Evolutionary conservation across 225 moss, liverwort and hornwort species (phyloP).

Genomic region (Physcomitrium patens): DNA sequence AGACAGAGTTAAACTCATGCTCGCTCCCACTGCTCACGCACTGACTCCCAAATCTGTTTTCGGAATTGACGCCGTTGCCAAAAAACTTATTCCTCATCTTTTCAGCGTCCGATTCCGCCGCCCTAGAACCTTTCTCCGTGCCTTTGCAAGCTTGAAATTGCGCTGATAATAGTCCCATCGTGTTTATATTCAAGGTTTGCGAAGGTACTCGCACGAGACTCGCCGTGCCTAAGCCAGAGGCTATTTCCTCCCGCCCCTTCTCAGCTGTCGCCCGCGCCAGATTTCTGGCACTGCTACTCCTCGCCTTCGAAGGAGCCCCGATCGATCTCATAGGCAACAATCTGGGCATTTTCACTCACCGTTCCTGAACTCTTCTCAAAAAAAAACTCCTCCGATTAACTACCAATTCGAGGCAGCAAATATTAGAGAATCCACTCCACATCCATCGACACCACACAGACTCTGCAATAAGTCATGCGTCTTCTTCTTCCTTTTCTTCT

Average conservation of each 20-base stretch:
- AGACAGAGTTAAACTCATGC: conserved; percentile 81
- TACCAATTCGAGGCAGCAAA: not conserved
- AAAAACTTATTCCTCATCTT: conserved; percentile 33
- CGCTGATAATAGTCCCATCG: conserved; percentile 42
- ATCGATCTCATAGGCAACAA: conserved; percentile 54
- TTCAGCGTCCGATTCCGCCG: conserved; percentile 29
- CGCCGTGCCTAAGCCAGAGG: not conserved
- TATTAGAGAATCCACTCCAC: not conserved
- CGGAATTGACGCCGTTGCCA: conserved; percentile 34
- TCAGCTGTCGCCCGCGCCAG: conserved; percentile 43
- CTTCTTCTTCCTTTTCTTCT: not conserved
- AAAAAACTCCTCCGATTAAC: not conserved
- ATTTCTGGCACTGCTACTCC: conserved; percentile 40
- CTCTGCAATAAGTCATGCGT: not conserved
- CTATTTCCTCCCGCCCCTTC: conserved; percentile 44
- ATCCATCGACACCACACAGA: conserved; percentile 23
- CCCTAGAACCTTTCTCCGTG: conserved; percentile 9
- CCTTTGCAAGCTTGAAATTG: conserved; percentile 37
- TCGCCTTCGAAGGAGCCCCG: conserved; percentile 48
- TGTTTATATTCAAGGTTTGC: conserved; percentile 20
- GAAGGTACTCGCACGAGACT: conserved; percentile 44
- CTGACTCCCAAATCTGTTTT: conserved; percentile 35
- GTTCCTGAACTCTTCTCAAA: not conserved
- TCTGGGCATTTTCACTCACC: conserved; percentile 52
- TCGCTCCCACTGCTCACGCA: conserved; percentile 80